These are phyloP conservation scores for Penicillium sumatraense DNA, from an alignment of 2,329 filamentous ascomycete genomes.

Conservation along the genomic window DNA sequence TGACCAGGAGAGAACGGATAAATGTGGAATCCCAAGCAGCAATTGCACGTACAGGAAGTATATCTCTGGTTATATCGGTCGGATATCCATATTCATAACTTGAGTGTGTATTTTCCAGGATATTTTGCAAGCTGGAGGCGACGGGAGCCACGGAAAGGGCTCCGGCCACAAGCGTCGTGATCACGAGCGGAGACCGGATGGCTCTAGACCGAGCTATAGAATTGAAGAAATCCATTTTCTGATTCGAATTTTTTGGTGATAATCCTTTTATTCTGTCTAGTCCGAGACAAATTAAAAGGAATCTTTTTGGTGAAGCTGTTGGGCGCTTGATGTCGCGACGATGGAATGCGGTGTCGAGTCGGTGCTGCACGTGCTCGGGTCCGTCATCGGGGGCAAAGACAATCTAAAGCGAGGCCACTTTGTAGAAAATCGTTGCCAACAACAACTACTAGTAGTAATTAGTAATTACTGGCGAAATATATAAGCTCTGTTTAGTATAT, in stretches of 20 bases:
- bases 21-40: not conserved
- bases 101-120: slow-evolving; percentile 59
- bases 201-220: not conserved
- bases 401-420: too few species aligned
- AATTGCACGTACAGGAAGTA: slow-evolving; percentile 55
- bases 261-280: too few species aligned
- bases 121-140: slow-evolving; percentile 57
- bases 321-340: too few species aligned
- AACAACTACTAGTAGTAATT: too few species aligned
- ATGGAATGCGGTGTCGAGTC: slow-evolving; percentile 16
- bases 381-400: too few species aligned
- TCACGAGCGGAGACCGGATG: slow-evolving; percentile 16
- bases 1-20: not conserved
- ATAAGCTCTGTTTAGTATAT: too few species aligned
- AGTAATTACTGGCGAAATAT: too few species aligned
- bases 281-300: too few species aligned
- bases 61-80: slow-evolving; percentile 64
- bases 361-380: slow-evolving; percentile 5
- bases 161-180: slow-evolving; percentile 25
- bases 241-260: too few species aligned
- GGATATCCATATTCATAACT: slow-evolving; percentile 62
- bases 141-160: slow-evolving; percentile 34
- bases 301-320: too few species aligned
- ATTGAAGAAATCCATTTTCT: not conserved
- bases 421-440: too few species aligned